Evolutionary conservation across 768 basidiomycete genomes (phyloP).

Genomic region (Lactarius quietus): DNA sequence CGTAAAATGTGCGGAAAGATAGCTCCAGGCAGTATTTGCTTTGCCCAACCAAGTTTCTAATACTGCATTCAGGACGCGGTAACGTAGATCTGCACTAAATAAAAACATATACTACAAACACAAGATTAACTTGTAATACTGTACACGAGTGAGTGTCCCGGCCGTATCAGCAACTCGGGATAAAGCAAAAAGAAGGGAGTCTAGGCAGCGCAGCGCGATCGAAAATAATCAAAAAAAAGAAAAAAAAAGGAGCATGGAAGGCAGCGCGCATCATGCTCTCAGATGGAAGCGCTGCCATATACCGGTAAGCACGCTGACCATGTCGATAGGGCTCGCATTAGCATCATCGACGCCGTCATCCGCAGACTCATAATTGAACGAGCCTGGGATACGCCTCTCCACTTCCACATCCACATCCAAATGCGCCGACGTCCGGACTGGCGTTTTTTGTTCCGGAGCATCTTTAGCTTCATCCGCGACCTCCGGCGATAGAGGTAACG

Average conservation of each 20-base stretch:
- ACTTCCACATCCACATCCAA: neutral
- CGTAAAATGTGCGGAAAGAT: no score
- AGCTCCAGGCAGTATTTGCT: neutral
- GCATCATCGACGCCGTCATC: neutral
- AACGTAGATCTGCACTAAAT: no score
- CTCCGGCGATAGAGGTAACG: no score
- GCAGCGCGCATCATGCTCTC: neutral
- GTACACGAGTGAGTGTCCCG: no score
- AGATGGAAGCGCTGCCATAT: constrained; percentile 21
- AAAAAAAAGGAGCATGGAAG: neutral
- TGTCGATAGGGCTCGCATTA: neutral
- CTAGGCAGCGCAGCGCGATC: neutral
- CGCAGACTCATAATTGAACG: constrained; percentile 5
- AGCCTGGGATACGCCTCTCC: constrained; percentile 18
- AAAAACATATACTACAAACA: neutral
- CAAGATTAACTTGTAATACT: no score
- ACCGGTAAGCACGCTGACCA: constrained; percentile 2
- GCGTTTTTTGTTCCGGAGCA: no score
- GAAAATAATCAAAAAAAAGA: neutral
- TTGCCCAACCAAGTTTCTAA: neutral
- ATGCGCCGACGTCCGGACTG: neutral
- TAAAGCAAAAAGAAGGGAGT: neutral
- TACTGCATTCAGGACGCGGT: neutral
- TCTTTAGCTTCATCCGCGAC: no score
- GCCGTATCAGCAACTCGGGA: neutral